Conservation (phyloP, 495 filamentous ascomycete genomes). For the Staphylotrichum longicolle region DNA sequence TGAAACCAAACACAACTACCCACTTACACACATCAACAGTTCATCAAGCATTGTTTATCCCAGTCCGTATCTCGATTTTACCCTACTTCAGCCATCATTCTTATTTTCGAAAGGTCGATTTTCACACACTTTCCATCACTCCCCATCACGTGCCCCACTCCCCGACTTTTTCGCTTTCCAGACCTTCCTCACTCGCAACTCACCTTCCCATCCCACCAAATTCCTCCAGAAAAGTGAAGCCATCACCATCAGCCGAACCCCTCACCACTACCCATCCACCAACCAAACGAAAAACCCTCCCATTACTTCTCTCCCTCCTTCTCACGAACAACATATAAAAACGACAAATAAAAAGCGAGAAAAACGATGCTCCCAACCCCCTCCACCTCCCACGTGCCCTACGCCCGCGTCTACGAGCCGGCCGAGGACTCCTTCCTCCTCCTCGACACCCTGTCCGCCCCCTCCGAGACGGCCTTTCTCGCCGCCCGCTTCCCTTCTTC, state of each 20-base stretch:
- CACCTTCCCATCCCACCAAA: constrained; percentile 1
- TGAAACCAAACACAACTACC: too few species aligned
- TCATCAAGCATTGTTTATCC: too few species aligned
- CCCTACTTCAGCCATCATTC: too few species aligned
- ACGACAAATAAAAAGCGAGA: constrained; percentile 1
- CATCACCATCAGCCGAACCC: constrained; percentile 18
- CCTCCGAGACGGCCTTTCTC: constrained; percentile 70
- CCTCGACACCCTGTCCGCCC: constrained; percentile 82
- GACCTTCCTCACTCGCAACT: neutral
- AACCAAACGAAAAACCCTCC: neutral
- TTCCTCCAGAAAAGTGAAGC: constrained; percentile 31
- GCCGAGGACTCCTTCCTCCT: constrained; percentile 95
- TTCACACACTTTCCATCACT: neutral
- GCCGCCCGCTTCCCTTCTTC: constrained; percentile 52
- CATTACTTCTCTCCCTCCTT: neutral
- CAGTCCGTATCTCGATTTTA: too few species aligned
- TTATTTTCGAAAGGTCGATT: neutral
- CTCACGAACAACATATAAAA: neutral
- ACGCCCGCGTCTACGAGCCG: constrained; percentile 84
- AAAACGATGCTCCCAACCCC: constrained; percentile 81
- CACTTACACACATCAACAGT: too few species aligned
- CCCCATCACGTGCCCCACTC: constrained; percentile 28
- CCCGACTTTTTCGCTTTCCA: neutral
- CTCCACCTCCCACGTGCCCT: constrained; percentile 83
- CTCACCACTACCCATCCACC: neutral